Evolutionary conservation across 129 eudicot species (phyloP), one percentile per base, ranked within the genome.

Genomic region (Oenanthe sinensis): DNA sequence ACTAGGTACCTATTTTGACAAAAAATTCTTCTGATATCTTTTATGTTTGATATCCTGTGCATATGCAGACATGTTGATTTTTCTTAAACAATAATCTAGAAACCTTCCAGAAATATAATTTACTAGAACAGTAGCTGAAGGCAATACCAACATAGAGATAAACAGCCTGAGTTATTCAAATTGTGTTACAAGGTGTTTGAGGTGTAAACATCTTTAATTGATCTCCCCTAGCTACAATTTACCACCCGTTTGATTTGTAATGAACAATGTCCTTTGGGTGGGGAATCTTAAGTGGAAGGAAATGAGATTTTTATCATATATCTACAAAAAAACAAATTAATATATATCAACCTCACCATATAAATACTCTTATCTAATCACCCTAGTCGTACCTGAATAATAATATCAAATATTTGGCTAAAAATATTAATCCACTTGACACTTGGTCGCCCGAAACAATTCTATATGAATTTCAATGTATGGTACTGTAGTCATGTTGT

Each of bases 1-100:
- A 77, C 82, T 80, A 93, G 98, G 98, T 93, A 77, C 72, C 48
- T 54, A 30, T 40, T 4, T 77, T 48, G 30, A 58, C 43, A 40
- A 43, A 24, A 55, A 52, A 6, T 24, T 55, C 12, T 77, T 42
- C 19, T 20, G 45, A 42, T 58, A 9, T 77, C n/a, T 3, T 55
- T 40, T 72, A 3, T n/a, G 19, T 72, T 11, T 72, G 16, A 40
- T 72, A 72, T 40, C 15, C 13, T 24, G 16, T 70, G 45, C 46
- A 39, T 70, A 70, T 70, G 75, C 45, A 70, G 5, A 30, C 43
- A 6, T 69, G 24, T 69, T 5, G 10, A 26, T 10, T 3, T 28
- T 9, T 11, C 39, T 24, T 6, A 55, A n/a, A n/a, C 8, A 22
- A 9, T 9, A 22, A 55, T 28, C 20, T 65, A 65, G 71, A 30